Base-by-base conservation (phyloP, 768 basidiomycete genomes). In the Suillus subluteus region DNA sequence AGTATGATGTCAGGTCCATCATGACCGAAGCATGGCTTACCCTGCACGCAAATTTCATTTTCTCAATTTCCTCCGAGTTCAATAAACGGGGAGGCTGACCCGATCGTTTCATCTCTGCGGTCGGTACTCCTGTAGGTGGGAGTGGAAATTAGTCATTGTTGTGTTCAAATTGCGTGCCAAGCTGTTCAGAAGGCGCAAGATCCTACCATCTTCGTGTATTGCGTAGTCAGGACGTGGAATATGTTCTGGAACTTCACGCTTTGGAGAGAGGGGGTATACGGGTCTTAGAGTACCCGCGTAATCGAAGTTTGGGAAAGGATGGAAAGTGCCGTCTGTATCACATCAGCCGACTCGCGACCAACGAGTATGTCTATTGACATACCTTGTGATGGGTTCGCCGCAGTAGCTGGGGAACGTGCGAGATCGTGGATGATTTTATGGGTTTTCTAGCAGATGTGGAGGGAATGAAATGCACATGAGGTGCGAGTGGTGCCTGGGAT, bases 141-240 rank as follows among this genome's bases (percentile, higher is more conserved):
- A 55, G 59, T 37, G 54, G 54, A 23, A 35, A 65, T 64, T 61
- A 7, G 6, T 61, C 11, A 62, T 40, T 11, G 21, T 43, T 4
- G 16, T 21, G 71, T 71, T 71, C 67, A 74, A 70, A 78, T 73
- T 67, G 73, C 73, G 46, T 26, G 58, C 23, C 78, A 78, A 79
- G 76, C 26, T 62, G 62, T 54, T 48, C 71, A 44, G 77, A 65
- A 78, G 44, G 68, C 58, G 37, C 64, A 62, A 65, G 54, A 79
- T 70, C 83, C 82, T 75, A 92, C 91, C 86, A 70, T 88, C 81
- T 68, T 87, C 82, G 32, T 74, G 71, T 21, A 70, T 67, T 23
- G 91, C 93, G 80, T 98, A 98, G 73, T 99, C 98, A 4, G 98
- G 98, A 65, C 88, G 82, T 12, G 84, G 86, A 70, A 99, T 98